Evolutionary conservation across 1,284 basidiomycete genomes (phyloP).

Genomic region (Rhizoctonia solani): DNA sequence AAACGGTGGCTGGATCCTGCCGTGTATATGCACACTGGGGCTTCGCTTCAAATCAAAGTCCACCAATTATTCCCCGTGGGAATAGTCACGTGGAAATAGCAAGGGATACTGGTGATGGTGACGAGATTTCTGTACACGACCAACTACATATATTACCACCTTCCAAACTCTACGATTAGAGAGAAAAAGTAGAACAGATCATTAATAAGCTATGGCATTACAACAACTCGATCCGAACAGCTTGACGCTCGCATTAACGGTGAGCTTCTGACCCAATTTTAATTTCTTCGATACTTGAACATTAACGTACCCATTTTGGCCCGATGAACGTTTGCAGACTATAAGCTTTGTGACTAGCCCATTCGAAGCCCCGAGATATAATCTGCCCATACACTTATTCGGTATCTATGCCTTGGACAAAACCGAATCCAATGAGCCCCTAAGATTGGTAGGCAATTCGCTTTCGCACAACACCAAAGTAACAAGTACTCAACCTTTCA

Average conservation of each 20-base stretch:
- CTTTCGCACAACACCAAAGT: neutral
- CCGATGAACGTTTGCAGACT: slow-evolving; percentile 43
- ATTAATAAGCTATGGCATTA: slow-evolving; percentile 6
- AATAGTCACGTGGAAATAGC: neutral
- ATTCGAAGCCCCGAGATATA: slow-evolving; percentile 66
- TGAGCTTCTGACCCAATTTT: neutral
- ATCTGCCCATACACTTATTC: slow-evolving; percentile 74
- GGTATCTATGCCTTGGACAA: slow-evolving; percentile 71
- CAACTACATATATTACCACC: too few species aligned
- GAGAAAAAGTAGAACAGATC: neutral
- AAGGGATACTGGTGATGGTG: too few species aligned
- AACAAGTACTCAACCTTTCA: neutral
- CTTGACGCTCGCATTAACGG: slow-evolving; percentile 23
- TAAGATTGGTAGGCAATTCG: slow-evolving; percentile 58
- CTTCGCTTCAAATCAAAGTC: too few species aligned
- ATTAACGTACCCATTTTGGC: neutral
- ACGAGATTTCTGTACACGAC: too few species aligned
- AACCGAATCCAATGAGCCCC: slow-evolving; percentile 61
- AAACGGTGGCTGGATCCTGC: too few species aligned
- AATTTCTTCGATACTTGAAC: neutral
- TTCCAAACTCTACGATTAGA: neutral
- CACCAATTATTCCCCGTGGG: neutral
- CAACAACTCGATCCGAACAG: slow-evolving; percentile 28
- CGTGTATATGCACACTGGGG: too few species aligned
- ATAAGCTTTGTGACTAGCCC: slow-evolving; percentile 65